Base-by-base conservation (phyloP, 306 rosid species). In the Prunus mongolica region DNA sequence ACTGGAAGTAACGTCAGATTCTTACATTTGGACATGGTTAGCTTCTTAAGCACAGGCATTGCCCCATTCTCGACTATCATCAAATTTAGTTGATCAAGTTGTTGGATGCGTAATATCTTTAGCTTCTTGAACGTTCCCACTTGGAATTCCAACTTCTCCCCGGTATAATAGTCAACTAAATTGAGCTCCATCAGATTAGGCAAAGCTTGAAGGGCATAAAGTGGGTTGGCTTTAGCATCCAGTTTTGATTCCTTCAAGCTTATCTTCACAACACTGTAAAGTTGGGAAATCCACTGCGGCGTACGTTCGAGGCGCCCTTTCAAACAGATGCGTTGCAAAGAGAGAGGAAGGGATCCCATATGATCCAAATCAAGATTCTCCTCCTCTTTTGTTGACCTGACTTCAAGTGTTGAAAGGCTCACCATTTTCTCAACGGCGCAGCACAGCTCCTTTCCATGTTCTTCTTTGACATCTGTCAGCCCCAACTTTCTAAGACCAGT, bases 41-140 rank as follows among this genome's bases (percentile, higher is more conserved):
- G 41, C 65, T 18, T 78, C 51, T 78, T 28, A 71, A 78, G 81
- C 76, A 10, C 5, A 22, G 76, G 54, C 81, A 75, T 47, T 5
- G 77, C 76, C 32, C 25, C 46, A 6, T 12, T 2, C 22, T 62
- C 46, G 5, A 70, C 16, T 20, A 1, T 12, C 54, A 34, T 12
- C 3, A 38, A 11, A 20, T 47, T 41, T 20, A 78, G 77, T 20
- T 38, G 2, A 50, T 78, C 77, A 63, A 71, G 44, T 38, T 71
- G 41, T 46, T 78, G 72, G 3, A 78, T 41, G 7, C n/a, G 47
- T 24, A 78, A 52, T 28, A 18, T 44, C 76, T 16, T 62, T 10
- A 78, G 55, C 15, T 78, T 71, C 79, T 51, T 34, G 72, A 75
- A 75, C 38, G 1, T 75, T 34, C 2, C 10, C 7, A 11, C 44